These are phyloP conservation scores for Polygonum aviculare DNA, from an alignment of 148 eudicot genomes.

Conservation along the genomic window DNA sequence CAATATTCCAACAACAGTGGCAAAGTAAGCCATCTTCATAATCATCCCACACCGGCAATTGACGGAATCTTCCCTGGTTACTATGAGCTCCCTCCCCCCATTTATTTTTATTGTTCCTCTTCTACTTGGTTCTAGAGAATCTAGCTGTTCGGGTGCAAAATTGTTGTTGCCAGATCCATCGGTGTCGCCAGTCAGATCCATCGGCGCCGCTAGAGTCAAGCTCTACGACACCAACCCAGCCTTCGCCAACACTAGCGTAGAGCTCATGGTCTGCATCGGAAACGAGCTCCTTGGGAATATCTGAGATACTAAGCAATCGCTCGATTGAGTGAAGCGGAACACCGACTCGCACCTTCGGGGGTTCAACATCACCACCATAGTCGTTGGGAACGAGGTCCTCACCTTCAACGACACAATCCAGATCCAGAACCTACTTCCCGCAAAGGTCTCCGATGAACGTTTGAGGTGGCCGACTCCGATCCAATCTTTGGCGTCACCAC, in stretches of 20 bases:
- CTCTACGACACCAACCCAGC: conserved; percentile 93
- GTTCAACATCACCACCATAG: conserved; percentile 57
- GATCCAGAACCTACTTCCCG: conserved; percentile 44
- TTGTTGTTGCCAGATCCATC: no score
- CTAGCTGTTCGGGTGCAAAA: no score
- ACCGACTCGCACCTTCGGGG: conserved; percentile 52
- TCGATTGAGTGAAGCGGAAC: conserved; percentile 58
- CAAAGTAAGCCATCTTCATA: no score
- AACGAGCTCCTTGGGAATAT: conserved; percentile 49
- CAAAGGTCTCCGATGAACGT: no score
- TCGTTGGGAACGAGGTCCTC: conserved; percentile 74
- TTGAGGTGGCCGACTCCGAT: no score
- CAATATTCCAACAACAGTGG: no score
- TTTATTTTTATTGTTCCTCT: no score
- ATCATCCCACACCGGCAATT: no score
- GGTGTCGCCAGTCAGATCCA: conserved; percentile 43
- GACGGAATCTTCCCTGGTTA: no score
- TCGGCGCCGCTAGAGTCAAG: conserved; percentile 64
- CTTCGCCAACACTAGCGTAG: conserved; percentile 66
- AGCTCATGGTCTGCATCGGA: conserved; percentile 51
- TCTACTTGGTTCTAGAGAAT: no score
- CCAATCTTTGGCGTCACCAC: no score
- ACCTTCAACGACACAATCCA: conserved; percentile 49
- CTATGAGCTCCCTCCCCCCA: no score
- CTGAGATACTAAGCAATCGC: conserved; percentile 41